A percentile compares a stretch with the other conserved stretches of the same genome.
Conservation (phyloP, 2,329 filamentous ascomycete species). For the Verticillium nonalfalfae region DNA sequence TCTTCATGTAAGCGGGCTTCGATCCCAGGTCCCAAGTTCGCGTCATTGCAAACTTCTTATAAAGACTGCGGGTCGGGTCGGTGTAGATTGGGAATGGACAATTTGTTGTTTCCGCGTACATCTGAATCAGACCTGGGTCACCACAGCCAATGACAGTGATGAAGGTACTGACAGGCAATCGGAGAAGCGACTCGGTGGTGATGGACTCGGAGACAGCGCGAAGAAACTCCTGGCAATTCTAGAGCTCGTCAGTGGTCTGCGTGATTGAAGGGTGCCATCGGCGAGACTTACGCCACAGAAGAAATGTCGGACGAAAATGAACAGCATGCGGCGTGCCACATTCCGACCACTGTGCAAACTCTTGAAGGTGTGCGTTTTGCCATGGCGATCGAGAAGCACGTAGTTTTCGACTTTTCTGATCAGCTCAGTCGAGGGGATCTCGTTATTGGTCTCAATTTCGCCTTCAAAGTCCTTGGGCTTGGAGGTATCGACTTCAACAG, state of each 20-base stretch:
- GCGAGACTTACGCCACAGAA: slow-evolving; percentile 63
- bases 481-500: slow-evolving; percentile 28
- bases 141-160: slow-evolving; percentile 70
- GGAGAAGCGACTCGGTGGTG: slow-evolving; percentile 40
- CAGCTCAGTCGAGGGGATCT: slow-evolving; percentile 41
- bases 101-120: slow-evolving; percentile 55
- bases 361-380: slow-evolving; percentile 55
- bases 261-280: not conserved
- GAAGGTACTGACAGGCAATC: slow-evolving; percentile 49
- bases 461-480: slow-evolving; percentile 49
- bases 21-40: slow-evolving; percentile 54
- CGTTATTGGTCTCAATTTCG: slow-evolving; percentile 47
- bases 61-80: slow-evolving; percentile 63
- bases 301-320: slow-evolving; percentile 74
- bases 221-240: slow-evolving; percentile 75
- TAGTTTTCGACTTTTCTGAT: slow-evolving; percentile 47
- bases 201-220: slow-evolving; percentile 54
- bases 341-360: slow-evolving; percentile 53
- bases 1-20: slow-evolving; percentile 58
- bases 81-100: slow-evolving; percentile 71
- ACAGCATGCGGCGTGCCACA: slow-evolving; percentile 50
- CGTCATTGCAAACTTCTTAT: slow-evolving; percentile 62
- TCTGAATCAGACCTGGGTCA: slow-evolving; percentile 58
- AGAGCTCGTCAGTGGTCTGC: slow-evolving; percentile 2
- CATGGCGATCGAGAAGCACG: slow-evolving; percentile 54